Evolutionary conservation across 1,284 basidiomycete genomes (phyloP), one percentile per base, ranked within the genome.

Genomic region (Farysia itapuensis): DNA sequence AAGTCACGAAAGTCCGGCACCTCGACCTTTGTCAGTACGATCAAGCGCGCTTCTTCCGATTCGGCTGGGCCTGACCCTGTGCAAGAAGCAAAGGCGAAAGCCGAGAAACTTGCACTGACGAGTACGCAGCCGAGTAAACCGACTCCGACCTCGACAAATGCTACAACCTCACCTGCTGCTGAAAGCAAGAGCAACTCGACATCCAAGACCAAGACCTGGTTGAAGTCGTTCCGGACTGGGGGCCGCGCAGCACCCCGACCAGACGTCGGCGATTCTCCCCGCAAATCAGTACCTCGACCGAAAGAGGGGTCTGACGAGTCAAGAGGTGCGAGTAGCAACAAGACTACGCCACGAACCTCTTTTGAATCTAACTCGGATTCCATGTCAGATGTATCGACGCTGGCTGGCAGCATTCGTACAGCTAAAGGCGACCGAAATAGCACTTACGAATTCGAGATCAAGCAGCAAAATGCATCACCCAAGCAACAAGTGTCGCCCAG

Each of bases 11-110:
- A 43, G 38, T 63, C 45, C 32, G 45, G 45, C 22, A 50, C 48
- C 8, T 46, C 53, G 19, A 70, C 70, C 13, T 73, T 73, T 39
- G 67, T 73, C 35, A 69, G 66, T 40, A 73, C 70, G 14, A 73
- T 73, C 52, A 51, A 57, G 23, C 64, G 64, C 11, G 45, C 68
- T n/a, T 68, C 70, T 4, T 46, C 63, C 20, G 59, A 61, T 23
- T 43, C 56, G 3, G 37, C 31, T 11, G 43, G 48, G 26, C 8
- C 36, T 3, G 23, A 16, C 18, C 41, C 32, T 15, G 44, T 35
- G 28, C 39, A 41, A 11, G 57, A 53, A 8, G 57, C 45, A 15
- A 46, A 44, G 36, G 15, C 57, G 6, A 72, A 69, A 34, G 70
- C 70, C 18, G 70, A 72, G 33, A 58, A 69, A 22, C 57, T 72